Conservation (phyloP, 2,329 filamentous ascomycete species). For the Coniella lustricola region DNA sequence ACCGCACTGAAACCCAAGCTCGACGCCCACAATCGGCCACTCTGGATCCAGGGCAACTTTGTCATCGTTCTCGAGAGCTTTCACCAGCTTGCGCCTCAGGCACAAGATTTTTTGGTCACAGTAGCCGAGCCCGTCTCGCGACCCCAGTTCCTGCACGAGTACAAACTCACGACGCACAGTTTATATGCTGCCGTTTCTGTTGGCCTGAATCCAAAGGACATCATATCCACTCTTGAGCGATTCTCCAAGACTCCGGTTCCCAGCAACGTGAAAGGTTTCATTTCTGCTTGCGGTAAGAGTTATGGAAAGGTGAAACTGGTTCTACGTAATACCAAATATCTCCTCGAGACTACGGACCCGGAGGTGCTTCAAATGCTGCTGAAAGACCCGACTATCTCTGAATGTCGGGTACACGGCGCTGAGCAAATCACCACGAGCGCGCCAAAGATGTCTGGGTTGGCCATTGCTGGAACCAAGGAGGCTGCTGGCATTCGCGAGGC, state of each 20-base stretch:
- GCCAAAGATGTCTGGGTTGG: conserved; percentile 77
- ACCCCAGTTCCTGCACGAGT: conserved; percentile 86
- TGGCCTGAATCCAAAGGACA: conserved; percentile 76
- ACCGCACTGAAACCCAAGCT: conserved; percentile 76
- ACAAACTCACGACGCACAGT: conserved; percentile 80
- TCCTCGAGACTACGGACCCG: conserved; percentile 81
- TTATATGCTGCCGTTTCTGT: conserved; percentile 90
- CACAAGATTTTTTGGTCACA: conserved; percentile 87
- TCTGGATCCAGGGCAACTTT: conserved; percentile 69
- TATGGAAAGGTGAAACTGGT: conserved; percentile 93
- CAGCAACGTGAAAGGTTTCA: conserved; percentile 68
- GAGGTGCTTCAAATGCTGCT: conserved; percentile 75
- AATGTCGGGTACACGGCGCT: conserved; percentile 61
- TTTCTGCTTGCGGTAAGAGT: conserved; percentile 72
- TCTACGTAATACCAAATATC: conserved; percentile 85
- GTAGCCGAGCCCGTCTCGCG: conserved; percentile 85
- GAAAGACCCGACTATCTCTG: conserved; percentile 71
- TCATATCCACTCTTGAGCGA: conserved; percentile 76
- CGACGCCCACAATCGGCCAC: conserved; percentile 80
- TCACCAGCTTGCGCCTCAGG: conserved; percentile 74
- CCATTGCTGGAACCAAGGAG: conserved; percentile 91
- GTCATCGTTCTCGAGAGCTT: conserved; percentile 91
- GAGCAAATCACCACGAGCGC: conserved; percentile 72
- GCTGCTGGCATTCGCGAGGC: conserved; percentile 82
- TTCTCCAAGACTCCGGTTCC: conserved; percentile 84